Evolutionary conservation across 1,139 yeast genomes (phyloP), one percentile per base, ranked within the genome.

Genomic region (Hansenula lynferdii): DNA sequence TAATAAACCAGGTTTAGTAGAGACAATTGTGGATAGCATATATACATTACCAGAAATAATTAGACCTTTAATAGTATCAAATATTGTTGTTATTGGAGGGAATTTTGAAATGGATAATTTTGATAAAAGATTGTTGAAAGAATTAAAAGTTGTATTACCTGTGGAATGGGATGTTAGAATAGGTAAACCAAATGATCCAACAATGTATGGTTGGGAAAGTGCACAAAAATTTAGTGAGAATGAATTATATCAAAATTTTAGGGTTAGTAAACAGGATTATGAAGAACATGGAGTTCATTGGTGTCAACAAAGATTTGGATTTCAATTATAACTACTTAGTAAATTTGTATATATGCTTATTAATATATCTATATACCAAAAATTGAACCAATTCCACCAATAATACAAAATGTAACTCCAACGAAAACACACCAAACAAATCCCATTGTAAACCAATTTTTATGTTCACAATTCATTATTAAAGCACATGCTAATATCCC

Each of bases 51-150:
- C 97, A 0, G 86, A 78, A 46, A 73, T 84, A 4, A 60, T 85
- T 3, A 72, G 87, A 40, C 95, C 96, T 0, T 64, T 94, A 42
- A 65, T 94, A 39, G 79, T 81, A 54, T 81, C 92, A 6, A 92
- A 92, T 58, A 78, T 94, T 14, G 77, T 78, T 22, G 67, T 89
- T 9, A 77, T 80, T 1, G 99, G 99, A 0, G 98, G 98, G 0
- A 80, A 83, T 16, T 69, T 89, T 35, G 75, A 80, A 38, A 56
- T 92, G 11, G 77, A 80, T 0, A 87, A 90, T 37, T 82, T 85
- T 48, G 69, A 70, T 25, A 65, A 71, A 9, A 65, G 98, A 36
- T 57, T 92, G 25, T 57, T 67, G 1, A 62, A 65, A 31, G 92
- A 83, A 47, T 63, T 84, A 41, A 75, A 77, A 40, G 70, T 77